Percentiles rank a stretch among this genome's conserved stretches.
These are phyloP conservation scores for Letharia columbiana DNA, from an alignment of 495 filamentous ascomycete genomes.

Conservation along the genomic window DNA sequence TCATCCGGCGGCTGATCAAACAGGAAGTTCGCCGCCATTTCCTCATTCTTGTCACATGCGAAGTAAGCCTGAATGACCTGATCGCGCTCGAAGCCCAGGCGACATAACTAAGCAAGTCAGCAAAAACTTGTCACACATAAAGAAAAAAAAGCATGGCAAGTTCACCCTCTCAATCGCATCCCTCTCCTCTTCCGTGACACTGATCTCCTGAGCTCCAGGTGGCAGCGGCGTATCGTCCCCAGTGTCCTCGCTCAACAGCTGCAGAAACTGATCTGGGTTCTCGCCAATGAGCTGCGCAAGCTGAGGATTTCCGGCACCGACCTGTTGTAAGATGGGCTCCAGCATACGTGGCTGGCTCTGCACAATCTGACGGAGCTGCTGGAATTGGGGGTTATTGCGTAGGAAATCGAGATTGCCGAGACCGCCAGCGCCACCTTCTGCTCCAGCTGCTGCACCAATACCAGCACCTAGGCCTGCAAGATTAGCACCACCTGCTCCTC, in stretches of 20 bases:
- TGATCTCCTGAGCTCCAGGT: constrained; percentile 80
- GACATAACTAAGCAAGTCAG: constrained; percentile 61
- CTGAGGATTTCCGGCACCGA: constrained; percentile 90
- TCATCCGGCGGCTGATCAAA: constrained; percentile 94
- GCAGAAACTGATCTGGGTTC: constrained; percentile 87
- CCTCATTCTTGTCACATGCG: constrained; percentile 98
- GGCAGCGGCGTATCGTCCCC: constrained; percentile 68
- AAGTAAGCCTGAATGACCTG: constrained; percentile 97
- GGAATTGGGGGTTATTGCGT: constrained; percentile 94
- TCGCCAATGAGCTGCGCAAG: constrained; percentile 82
- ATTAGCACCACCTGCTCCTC: constrained; percentile 36
- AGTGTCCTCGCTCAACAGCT: constrained; percentile 72
- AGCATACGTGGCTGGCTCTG: constrained; percentile 97
- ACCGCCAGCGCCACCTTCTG: constrained; percentile 44
- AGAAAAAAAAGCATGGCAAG: constrained; percentile 20
- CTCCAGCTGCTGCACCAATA: constrained; percentile 36
- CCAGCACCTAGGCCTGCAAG: constrained; percentile 24
- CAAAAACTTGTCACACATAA: constrained; percentile 9
- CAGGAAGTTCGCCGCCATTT: constrained; percentile 92
- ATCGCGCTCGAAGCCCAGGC: constrained; percentile 85
- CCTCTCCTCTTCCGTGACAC: constrained; percentile 89
- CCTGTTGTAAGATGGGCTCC: constrained; percentile 92
- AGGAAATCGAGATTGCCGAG: constrained; percentile 84
- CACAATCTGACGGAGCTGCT: constrained; percentile 92
- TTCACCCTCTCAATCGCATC: constrained; percentile 93